Conservation (phyloP, 257 asterid species). For the Solanum stenotomum region DNA sequence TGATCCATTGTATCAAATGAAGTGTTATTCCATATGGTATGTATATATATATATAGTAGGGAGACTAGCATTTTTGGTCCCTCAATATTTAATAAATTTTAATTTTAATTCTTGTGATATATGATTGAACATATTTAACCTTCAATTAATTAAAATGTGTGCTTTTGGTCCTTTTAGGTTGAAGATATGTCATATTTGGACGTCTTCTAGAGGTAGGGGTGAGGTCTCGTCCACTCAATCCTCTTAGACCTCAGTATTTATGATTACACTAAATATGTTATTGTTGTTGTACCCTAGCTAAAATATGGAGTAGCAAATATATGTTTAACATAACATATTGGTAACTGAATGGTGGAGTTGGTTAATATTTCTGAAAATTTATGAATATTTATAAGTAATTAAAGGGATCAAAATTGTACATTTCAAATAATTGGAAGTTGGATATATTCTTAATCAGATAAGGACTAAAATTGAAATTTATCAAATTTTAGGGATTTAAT, state of each 20-base stretch:
- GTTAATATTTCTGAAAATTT: neutral
- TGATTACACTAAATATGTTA: neutral
- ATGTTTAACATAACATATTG: neutral
- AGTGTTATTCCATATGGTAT: neutral
- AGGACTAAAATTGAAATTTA: neutral
- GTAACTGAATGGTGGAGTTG: neutral
- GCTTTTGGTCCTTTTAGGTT: neutral
- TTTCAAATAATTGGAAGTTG: neutral
- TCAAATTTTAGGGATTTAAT: neutral
- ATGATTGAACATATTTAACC: neutral
- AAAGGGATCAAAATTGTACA: neutral
- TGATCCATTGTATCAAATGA: neutral
- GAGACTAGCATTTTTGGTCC: neutral
- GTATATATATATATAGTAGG: neutral
- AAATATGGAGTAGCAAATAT: neutral
- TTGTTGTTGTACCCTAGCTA: no score
- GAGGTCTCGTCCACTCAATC: neutral
- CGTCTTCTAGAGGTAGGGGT: neutral
- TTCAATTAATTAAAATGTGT: no score
- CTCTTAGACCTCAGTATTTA: no score
- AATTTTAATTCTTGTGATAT: neutral
- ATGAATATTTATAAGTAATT: neutral
- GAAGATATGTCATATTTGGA: neutral
- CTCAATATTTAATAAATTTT: neutral
- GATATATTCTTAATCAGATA: neutral